Percentiles rank a stretch among this genome's conserved stretches.
Evolutionary conservation across 306 rosid species (phyloP).

Genomic region (Prunus padus): DNA sequence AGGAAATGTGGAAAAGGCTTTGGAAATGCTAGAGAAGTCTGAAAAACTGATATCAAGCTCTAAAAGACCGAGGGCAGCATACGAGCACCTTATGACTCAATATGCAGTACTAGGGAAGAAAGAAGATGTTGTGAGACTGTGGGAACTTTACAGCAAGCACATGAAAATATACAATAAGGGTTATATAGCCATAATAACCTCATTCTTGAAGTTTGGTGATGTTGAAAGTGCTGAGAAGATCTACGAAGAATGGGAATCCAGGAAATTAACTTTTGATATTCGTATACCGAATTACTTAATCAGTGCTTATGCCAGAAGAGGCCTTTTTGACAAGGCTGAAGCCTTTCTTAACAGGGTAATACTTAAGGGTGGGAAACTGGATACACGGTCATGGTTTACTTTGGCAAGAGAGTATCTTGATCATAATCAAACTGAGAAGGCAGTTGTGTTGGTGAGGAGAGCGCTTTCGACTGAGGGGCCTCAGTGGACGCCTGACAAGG

Average conservation of each 20-base stretch:
- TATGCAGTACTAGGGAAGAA: conserved; percentile 32
- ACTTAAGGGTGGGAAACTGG: neutral
- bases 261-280: conserved; percentile 14
- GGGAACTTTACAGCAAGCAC: conserved; percentile 23
- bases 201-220: conserved; percentile 23
- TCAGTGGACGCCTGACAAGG: conserved; percentile 12
- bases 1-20: conserved; percentile 19
- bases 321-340: conserved; percentile 28
- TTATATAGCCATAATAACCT: conserved; percentile 11
- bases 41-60: conserved; percentile 14
- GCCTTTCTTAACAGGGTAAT: conserved; percentile 17
- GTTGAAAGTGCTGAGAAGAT: conserved; percentile 33
- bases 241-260: conserved; percentile 35
- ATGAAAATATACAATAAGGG: conserved; percentile 14
- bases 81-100: conserved; percentile 21
- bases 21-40: conserved; percentile 26
- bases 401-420: conserved; percentile 12
- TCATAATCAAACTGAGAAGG: conserved; percentile 15
- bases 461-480: conserved; percentile 7
- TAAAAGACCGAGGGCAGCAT: conserved; percentile 6
- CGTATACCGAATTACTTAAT: conserved; percentile 28
- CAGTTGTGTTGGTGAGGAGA: conserved; percentile 19
- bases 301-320: conserved; percentile 22
- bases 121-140: conserved; percentile 25
- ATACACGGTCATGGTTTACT: conserved; percentile 7